A percentile compares a stretch with the other conserved stretches of the same genome.
phyloP scores from a whole-genome alignment of 2,329 filamentous ascomycete genomes.

The Stagonosporopsis tanaceti region DNA sequence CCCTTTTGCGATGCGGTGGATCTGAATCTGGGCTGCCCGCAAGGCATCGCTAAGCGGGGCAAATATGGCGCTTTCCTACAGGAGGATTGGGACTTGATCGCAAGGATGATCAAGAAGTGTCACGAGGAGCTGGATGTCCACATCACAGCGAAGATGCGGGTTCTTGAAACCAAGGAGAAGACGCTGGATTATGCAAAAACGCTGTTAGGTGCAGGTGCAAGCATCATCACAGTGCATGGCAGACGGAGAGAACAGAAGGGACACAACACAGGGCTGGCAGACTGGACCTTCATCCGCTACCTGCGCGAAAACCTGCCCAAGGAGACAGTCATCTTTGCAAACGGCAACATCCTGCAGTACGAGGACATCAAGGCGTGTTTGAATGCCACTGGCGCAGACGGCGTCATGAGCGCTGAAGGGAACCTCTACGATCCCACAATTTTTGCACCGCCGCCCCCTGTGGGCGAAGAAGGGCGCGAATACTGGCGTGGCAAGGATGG shows the following conservation, averaged over 20 bases:
- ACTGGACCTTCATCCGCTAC: constrained; percentile 87
- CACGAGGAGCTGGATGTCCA: constrained; percentile 81
- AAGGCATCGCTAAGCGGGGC: constrained; percentile 90
- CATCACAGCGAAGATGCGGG: constrained; percentile 92
- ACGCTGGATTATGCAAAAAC: constrained; percentile 90
- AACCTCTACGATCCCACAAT: constrained; percentile 92
- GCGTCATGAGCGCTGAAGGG: constrained; percentile 94
- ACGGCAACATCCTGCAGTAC: constrained; percentile 88
- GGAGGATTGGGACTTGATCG: constrained; percentile 87
- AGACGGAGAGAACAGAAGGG: constrained; percentile 91
- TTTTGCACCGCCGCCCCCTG: constrained; percentile 73
- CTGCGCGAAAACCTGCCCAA: constrained; percentile 81
- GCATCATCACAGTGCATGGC: constrained; percentile 92
- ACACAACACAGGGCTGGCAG: constrained; percentile 89
- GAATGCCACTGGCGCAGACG: constrained; percentile 85
- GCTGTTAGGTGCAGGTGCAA: constrained; percentile 86
- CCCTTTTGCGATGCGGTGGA: constrained; percentile 96
- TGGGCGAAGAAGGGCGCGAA: constrained; percentile 72
- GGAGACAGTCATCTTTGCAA: constrained; percentile 94
- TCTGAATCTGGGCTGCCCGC: constrained; percentile 93
- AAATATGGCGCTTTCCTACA: constrained; percentile 95
- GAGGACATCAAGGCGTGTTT: constrained; percentile 81
- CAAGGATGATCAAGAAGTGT: constrained; percentile 81
- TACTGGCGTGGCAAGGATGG: constrained; percentile 87
- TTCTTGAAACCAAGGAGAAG: constrained; percentile 84